Evolutionary conservation across 1,284 basidiomycete species (phyloP).

Genomic region (Fomitopsis betulina): DNA sequence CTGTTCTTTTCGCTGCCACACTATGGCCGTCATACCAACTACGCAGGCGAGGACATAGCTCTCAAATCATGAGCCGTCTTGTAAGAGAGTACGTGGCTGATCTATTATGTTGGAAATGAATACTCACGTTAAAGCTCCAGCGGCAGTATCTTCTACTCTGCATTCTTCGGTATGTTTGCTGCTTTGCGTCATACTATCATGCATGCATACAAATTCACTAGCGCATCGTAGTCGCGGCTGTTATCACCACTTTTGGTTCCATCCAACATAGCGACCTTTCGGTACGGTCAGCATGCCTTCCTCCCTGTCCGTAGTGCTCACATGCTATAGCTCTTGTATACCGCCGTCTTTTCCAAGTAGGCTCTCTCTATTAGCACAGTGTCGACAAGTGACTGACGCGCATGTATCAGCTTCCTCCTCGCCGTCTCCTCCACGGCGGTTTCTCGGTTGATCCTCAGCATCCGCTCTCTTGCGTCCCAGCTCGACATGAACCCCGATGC

Average conservation of each 20-base stretch:
- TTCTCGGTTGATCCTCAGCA: conserved; percentile 21
- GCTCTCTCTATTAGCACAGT: too few species aligned
- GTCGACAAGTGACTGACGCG: neutral
- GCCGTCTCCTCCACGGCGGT: conserved; percentile 17
- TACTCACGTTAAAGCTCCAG: neutral
- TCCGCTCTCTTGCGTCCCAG: conserved; percentile 18
- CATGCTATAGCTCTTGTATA: neutral
- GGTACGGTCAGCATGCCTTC: conserved; percentile 5
- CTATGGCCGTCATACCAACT: conserved; percentile 10
- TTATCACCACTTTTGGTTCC: conserved; percentile 16
- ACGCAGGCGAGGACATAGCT: conserved; percentile 11
- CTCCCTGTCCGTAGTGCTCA: neutral
- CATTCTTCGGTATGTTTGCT: neutral
- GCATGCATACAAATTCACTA: too few species aligned
- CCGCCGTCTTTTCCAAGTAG: neutral
- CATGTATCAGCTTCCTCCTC: neutral
- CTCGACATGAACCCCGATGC: conserved; percentile 16
- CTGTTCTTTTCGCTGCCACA: conserved; percentile 19
- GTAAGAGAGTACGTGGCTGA: conserved; percentile 19
- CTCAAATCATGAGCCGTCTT: conserved; percentile 16
- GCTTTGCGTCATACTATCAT: neutral
- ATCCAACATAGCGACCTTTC: conserved; percentile 7
- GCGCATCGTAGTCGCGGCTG: neutral
- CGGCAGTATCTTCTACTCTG: conserved; percentile 1
- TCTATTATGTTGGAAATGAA: neutral